Evolutionary conservation across 768 basidiomycete genomes (phyloP).

Genomic region (Suillus paluster): DNA sequence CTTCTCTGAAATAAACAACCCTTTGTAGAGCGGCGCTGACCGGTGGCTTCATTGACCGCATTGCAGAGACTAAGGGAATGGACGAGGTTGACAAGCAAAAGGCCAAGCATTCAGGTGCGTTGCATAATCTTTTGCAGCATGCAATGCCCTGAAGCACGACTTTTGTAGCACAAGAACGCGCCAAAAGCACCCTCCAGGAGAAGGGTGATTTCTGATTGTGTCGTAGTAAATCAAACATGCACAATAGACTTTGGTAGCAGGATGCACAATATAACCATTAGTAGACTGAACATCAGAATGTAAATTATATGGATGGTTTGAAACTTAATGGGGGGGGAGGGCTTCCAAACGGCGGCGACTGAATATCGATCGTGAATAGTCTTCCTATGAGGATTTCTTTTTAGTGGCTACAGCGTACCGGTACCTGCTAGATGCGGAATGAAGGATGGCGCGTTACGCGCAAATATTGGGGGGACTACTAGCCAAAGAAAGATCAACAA

Average conservation of each 20-base stretch:
- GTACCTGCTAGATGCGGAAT: too few species aligned
- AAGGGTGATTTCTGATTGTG: constrained; percentile 23
- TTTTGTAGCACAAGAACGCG: constrained; percentile 17
- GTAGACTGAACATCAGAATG: too few species aligned
- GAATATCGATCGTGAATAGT: too few species aligned
- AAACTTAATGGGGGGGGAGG: too few species aligned
- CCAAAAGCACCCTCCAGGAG: constrained; percentile 13
- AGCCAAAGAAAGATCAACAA: not conserved
- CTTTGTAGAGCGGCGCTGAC: constrained; percentile 27
- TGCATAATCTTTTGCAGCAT: too few species aligned
- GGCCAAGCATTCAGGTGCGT: constrained; percentile 28
- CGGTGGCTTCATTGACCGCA: constrained; percentile 29
- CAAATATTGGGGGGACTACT: too few species aligned
- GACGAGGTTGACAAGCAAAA: constrained; percentile 24
- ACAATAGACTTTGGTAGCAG: not conserved
- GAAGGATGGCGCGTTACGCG: too few species aligned
- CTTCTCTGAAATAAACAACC: not conserved
- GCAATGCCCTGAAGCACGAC: constrained; percentile 3
- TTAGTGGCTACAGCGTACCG: too few species aligned
- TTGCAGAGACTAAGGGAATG: constrained; percentile 30
- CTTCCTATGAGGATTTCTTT: too few species aligned
- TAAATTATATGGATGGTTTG: too few species aligned
- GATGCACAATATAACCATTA: not conserved
- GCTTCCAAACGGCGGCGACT: too few species aligned
- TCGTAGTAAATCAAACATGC: not conserved